phyloP scores from a whole-genome alignment of 768 basidiomycete genomes.

The Leccinum incarnatum region DNA sequence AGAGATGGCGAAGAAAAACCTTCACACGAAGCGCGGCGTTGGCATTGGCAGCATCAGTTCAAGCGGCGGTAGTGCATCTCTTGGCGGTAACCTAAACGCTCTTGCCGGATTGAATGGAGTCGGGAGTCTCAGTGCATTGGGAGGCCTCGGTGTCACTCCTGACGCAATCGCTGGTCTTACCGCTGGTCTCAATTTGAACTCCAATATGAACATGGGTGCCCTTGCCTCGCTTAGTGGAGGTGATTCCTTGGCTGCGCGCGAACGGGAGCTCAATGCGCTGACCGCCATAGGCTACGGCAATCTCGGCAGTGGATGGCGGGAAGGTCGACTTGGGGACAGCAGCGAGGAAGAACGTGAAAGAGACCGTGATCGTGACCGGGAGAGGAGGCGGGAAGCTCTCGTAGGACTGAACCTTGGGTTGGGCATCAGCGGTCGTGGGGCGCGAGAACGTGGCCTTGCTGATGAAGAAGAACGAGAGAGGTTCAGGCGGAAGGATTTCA shows the following conservation, averaged over 20 bases:
- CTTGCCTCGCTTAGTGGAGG: slow-evolving; percentile 24
- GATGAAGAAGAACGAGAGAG: slow-evolving; percentile 54
- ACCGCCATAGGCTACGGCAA: slow-evolving; percentile 46
- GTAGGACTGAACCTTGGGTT: slow-evolving; percentile 39
- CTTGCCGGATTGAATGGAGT: slow-evolving; percentile 25
- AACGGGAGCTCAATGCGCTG: slow-evolving; percentile 46
- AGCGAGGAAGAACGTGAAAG: slow-evolving; percentile 41
- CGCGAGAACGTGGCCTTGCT: slow-evolving; percentile 62
- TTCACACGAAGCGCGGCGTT: slow-evolving; percentile 91
- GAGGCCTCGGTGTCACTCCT: slow-evolving; percentile 26
- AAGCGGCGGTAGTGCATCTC: slow-evolving; percentile 28
- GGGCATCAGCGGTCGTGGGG: slow-evolving; percentile 41
- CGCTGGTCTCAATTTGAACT: slow-evolving; percentile 31
- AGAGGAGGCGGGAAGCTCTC: slow-evolving; percentile 41
- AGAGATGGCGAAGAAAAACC: slow-evolving; percentile 99
- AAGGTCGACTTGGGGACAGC: slow-evolving; percentile 33
- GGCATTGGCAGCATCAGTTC: slow-evolving; percentile 51
- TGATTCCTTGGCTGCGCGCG: slow-evolving; percentile 38
- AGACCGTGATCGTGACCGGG: slow-evolving; percentile 46
- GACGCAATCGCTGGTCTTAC: slow-evolving; percentile 28
- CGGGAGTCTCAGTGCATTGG: slow-evolving; percentile 26
- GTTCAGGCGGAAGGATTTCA: slow-evolving; percentile 53
- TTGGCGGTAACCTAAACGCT: slow-evolving; percentile 25
- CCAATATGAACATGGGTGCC: slow-evolving; percentile 26
- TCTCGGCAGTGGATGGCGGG: slow-evolving; percentile 33